These are phyloP conservation scores for Raphanus raphanistrum DNA, from an alignment of 345 rosid species.

Conservation along the genomic window DNA sequence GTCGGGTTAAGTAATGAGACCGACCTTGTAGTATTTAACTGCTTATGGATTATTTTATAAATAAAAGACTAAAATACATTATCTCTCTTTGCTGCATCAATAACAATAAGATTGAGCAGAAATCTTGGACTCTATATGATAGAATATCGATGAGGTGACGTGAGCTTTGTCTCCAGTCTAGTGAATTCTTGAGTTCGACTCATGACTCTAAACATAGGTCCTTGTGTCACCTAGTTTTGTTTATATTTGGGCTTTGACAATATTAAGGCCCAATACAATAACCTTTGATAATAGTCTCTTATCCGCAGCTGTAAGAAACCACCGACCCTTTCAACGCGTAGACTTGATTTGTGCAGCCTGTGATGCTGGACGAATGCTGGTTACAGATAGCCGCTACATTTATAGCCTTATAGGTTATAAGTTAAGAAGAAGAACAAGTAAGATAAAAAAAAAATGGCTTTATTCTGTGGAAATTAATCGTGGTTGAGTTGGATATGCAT, in stretches of 20 bases:
- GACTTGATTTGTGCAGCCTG: neutral
- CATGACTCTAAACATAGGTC: neutral
- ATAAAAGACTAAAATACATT: conserved; percentile 2
- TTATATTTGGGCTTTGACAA: neutral
- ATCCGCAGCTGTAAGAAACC: neutral
- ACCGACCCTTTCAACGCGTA: neutral
- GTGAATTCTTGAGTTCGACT: neutral
- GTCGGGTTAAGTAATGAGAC: conserved; percentile 18
- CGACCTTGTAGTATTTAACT: conserved; percentile 8
- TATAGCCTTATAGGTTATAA: conserved; percentile 17
- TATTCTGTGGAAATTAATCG: neutral
- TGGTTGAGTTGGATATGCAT: neutral
- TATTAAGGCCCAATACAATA: neutral
- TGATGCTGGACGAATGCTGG: neutral
- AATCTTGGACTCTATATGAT: conserved; percentile 2
- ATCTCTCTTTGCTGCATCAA: conserved; percentile 8
- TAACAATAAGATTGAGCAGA: conserved; percentile 4
- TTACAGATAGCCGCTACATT: conserved; percentile 16
- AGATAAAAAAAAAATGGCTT: neutral
- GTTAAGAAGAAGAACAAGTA: conserved; percentile 32
- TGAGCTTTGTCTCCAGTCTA: neutral
- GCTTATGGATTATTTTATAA: neutral
- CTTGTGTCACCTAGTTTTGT: neutral
- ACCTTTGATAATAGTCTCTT: neutral
- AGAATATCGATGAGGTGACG: conserved; percentile 3